Percentiles rank a stretch among this genome's conserved stretches.
Evolutionary conservation across 345 rosid species (phyloP).

Genomic region (Lenwebbia sp.): DNA sequence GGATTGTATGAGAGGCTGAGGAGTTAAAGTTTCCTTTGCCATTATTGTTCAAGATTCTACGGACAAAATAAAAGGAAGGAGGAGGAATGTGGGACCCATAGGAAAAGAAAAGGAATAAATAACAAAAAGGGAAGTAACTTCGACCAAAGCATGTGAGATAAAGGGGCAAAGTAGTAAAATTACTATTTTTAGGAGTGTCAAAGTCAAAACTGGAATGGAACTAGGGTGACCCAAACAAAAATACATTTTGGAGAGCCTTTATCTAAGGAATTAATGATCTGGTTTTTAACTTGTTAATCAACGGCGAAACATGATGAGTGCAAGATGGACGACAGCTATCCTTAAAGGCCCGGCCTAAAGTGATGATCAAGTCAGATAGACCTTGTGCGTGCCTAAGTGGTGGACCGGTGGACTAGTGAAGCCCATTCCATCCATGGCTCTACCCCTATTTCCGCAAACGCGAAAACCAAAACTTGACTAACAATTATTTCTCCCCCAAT

Average conservation of each 20-base stretch:
- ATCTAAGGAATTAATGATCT: neutral
- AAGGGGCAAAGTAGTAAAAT: neutral
- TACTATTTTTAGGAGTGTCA: too few species aligned
- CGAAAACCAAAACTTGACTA: neutral
- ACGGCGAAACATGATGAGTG: neutral
- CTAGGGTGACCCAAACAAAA: too few species aligned
- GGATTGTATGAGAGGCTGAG: neutral
- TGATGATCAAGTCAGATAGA: neutral
- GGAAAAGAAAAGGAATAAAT: neutral
- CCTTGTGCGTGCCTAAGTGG: neutral
- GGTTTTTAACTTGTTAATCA: neutral
- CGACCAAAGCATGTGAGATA: neutral
- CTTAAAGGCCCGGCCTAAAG: neutral
- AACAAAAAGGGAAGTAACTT: neutral
- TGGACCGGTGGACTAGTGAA: neutral
- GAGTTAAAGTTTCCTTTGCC: neutral
- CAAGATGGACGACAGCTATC: neutral
- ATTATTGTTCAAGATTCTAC: neutral
- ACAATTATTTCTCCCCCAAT: neutral
- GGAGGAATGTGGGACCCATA: neutral
- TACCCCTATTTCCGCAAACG: neutral
- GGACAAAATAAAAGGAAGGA: neutral
- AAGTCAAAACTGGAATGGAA: too few species aligned
- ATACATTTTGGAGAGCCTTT: neutral
- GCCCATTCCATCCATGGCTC: neutral